Conservation (phyloP, 352 stramenopile genomes). For the Globisporangium yorkense region DNA sequence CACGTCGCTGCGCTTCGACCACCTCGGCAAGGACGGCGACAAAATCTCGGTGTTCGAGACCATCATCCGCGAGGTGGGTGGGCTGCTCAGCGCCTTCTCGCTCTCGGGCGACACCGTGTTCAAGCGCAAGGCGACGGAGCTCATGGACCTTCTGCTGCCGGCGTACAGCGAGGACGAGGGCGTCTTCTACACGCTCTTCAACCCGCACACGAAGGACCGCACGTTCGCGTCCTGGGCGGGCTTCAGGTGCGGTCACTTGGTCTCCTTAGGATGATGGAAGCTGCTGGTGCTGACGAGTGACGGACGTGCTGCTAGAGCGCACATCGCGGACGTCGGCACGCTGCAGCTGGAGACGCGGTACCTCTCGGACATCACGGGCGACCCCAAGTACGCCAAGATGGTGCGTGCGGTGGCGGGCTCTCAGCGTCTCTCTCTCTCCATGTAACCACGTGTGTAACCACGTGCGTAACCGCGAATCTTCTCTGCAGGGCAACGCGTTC, state of each 20-base stretch:
- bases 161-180: slow-evolving; percentile 88
- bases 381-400: slow-evolving; percentile 64
- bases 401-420: slow-evolving; percentile 14
- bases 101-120: slow-evolving; percentile 86
- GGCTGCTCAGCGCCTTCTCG: slow-evolving; percentile 94
- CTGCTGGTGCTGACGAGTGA: background rate
- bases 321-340: slow-evolving; percentile 80
- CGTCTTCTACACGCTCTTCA: slow-evolving; percentile 89
- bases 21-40: slow-evolving; percentile 47
- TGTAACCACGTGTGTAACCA: background rate
- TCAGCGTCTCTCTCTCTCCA: background rate
- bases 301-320: slow-evolving; percentile 22
- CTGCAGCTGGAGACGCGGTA: slow-evolving; percentile 82
- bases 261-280: background rate
- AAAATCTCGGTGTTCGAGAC: slow-evolving; percentile 97
- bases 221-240: slow-evolving; percentile 32
- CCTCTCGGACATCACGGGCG: slow-evolving; percentile 71
- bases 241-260: slow-evolving; percentile 20
- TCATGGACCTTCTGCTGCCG: slow-evolving; percentile 87
- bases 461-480: background rate
- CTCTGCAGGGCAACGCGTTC: slow-evolving; percentile 62
- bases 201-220: slow-evolving; percentile 67
- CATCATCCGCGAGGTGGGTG: slow-evolving; percentile 97
- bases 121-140: slow-evolving; percentile 89
- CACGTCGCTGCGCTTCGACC: slow-evolving; percentile 72